phyloP scores from a whole-genome alignment of 78 protist genomes.

The Dictyostelium intermedium region DNA sequence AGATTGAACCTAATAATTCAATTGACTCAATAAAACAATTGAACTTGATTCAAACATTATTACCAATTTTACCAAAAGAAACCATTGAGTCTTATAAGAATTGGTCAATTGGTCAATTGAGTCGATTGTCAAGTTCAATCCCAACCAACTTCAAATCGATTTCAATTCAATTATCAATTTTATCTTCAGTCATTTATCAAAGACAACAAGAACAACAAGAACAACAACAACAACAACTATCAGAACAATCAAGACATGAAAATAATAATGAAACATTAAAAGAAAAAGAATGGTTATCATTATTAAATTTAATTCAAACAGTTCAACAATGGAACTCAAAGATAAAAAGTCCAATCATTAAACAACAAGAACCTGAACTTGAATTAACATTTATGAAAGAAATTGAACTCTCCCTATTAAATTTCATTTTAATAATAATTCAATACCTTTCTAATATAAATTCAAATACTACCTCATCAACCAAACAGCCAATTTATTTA shows the following conservation, averaged over 20 bases:
- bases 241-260: not conserved
- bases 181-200: not conserved
- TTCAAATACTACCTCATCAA: not conserved
- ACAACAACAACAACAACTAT: not conserved
- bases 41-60: conserved; percentile 2
- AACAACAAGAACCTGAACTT: not conserved
- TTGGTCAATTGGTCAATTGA: not conserved
- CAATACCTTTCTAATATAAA: not conserved
- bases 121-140: not conserved
- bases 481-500: not conserved
- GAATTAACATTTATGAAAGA: not conserved
- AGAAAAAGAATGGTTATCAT: not conserved
- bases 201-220: not conserved
- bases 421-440: not conserved
- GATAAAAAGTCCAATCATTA: conserved; percentile 21
- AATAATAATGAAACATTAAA: not conserved
- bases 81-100: not conserved
- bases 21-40: not conserved
- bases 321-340: conserved; percentile 49
- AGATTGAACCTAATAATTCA: not conserved
- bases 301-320: not conserved
- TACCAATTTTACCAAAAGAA: not conserved
- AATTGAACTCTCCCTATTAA: not conserved
- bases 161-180: conserved; percentile 27
- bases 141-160: not conserved